Conservation (phyloP, 1,139 yeast genomes). For the Nematodospora anomalae region DNA sequence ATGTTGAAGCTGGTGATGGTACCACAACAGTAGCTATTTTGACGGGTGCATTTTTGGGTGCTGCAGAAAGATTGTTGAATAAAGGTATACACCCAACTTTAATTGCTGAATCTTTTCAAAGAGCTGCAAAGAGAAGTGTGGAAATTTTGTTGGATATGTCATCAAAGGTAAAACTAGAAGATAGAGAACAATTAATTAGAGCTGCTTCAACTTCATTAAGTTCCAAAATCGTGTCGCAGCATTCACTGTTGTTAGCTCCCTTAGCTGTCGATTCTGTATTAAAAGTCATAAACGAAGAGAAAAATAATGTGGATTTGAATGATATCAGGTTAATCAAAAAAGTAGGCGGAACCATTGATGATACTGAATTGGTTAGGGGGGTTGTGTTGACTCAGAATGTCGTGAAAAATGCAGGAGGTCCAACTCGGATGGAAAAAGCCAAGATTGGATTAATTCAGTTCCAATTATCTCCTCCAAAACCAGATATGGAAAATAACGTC, state of each 20-base stretch:
- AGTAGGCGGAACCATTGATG: slow-evolving; percentile 97
- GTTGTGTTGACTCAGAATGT: slow-evolving; percentile 91
- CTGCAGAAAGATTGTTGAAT: slow-evolving; percentile 84
- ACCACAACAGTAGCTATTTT: slow-evolving; percentile 95
- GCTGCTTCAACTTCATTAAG: slow-evolving; percentile 95
- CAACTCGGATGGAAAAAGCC: slow-evolving; percentile 92
- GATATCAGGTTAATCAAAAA: slow-evolving; percentile 89
- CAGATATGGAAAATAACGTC: slow-evolving; percentile 97
- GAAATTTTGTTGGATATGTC: slow-evolving; percentile 86
- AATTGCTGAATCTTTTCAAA: slow-evolving; percentile 91
- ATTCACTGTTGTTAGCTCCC: slow-evolving; percentile 81
- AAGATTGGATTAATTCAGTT: slow-evolving; percentile 89
- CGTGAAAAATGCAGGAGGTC: slow-evolving; percentile 93
- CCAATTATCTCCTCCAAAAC: slow-evolving; percentile 97
- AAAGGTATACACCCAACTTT: slow-evolving; percentile 96
- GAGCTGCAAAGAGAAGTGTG: slow-evolving; percentile 87
- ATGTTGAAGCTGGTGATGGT: slow-evolving; percentile 98
- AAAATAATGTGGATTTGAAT: slow-evolving; percentile 71
- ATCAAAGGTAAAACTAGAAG: slow-evolving; percentile 68
- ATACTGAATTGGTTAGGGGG: slow-evolving; percentile 90
- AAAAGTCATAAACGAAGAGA: slow-evolving; percentile 60
- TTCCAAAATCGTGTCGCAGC: slow-evolving; percentile 94
- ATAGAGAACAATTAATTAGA: slow-evolving; percentile 77
- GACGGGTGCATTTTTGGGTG: slow-evolving; percentile 91
- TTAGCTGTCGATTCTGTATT: slow-evolving; percentile 92